Evolutionary conservation across 2,329 filamentous ascomycete species (phyloP).

Genomic region (Phoma sp.): DNA sequence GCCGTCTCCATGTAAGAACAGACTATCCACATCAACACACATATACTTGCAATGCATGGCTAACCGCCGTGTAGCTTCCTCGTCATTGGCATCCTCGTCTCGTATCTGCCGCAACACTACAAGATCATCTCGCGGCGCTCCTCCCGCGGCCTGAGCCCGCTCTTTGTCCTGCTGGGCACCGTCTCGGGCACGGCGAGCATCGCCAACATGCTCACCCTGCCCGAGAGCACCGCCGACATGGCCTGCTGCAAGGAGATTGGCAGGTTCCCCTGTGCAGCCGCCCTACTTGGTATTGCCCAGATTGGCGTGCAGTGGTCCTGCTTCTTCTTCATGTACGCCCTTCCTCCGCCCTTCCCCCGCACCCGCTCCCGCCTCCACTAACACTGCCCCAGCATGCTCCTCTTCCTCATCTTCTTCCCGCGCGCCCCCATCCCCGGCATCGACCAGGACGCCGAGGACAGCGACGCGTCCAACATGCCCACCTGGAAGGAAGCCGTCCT

Average conservation of each 20-base stretch:
- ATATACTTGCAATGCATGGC: constrained; percentile 12
- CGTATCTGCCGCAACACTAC: constrained; percentile 92
- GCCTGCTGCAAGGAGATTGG: constrained; percentile 84
- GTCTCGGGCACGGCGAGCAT: constrained; percentile 88
- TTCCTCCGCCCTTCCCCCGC: background rate
- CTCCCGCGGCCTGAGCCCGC: constrained; percentile 93
- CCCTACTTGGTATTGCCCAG: constrained; percentile 86
- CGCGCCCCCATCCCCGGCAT: constrained; percentile 42
- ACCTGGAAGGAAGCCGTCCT: constrained; percentile 79
- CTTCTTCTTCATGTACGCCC: constrained; percentile 90
- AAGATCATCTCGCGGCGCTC: constrained; percentile 86
- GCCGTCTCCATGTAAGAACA: constrained; percentile 58
- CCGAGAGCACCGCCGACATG: constrained; percentile 82
- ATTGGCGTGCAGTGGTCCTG: constrained; percentile 91
- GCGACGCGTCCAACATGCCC: constrained; percentile 38
- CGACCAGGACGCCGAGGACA: constrained; percentile 34
- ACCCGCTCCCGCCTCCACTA: constrained; percentile 10
- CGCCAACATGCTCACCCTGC: constrained; percentile 88
- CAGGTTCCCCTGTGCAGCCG: constrained; percentile 82
- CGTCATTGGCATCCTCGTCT: constrained; percentile 84
- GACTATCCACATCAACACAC: background rate
- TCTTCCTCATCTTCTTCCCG: constrained; percentile 92
- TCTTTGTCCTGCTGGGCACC: constrained; percentile 92
- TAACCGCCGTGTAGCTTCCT: constrained; percentile 63
- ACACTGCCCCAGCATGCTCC: constrained; percentile 68